Base-by-base conservation (phyloP, 768 basidiomycete genomes). In the Suillus clintonianus region DNA sequence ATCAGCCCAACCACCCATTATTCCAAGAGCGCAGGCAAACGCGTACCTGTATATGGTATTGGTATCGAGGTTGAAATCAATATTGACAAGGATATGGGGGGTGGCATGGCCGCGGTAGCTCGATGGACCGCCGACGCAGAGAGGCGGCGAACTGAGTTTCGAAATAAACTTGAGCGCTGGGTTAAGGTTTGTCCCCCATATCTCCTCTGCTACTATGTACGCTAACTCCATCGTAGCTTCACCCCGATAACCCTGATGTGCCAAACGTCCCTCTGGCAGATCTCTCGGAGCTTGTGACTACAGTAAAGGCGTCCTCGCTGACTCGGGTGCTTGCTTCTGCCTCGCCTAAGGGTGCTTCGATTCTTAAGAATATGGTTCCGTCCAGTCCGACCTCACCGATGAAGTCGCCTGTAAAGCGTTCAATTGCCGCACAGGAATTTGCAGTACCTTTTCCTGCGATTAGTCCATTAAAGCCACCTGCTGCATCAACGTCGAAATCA, bases 21-120 rank as follows among this genome's bases (percentile, higher is more conserved):
- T 72, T 85, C 83, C n/a, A 91, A 89, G 69, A 68, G 76, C 1
- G 83, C 82, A 15, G 84, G 85, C 15, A 87, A 87, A 69, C 85
- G 93, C 48, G 79, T 92, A 22, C 88, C 91, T 39, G 92, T 85
- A 1, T 95, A 94, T 73, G 93, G 92, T 10, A 84, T 94, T 65
- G 93, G 93, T 1, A 91, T 95, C 57, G 91, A 94, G 76, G 91
- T 94, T 30, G 91, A 94, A 68, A 89, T 92, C 80, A 87, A 93
- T 69, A 85, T 92, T 61, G 90, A 92, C 76, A 91, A 90, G 76
- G 87, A 85, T 68, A 88, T 91, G 88, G 80, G 80, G 24, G 86
- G 84, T 51, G 91, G 92, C n/a, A 94, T 94, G 89, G 91, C 91
- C 42, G 90, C 92, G 34, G 90, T 95, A 50, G 92, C 93, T 59